A percentile compares a stretch with the other conserved stretches of the same genome.
phyloP scores from a whole-genome alignment of 2,329 filamentous ascomycete species.

The Nemania sp. region DNA sequence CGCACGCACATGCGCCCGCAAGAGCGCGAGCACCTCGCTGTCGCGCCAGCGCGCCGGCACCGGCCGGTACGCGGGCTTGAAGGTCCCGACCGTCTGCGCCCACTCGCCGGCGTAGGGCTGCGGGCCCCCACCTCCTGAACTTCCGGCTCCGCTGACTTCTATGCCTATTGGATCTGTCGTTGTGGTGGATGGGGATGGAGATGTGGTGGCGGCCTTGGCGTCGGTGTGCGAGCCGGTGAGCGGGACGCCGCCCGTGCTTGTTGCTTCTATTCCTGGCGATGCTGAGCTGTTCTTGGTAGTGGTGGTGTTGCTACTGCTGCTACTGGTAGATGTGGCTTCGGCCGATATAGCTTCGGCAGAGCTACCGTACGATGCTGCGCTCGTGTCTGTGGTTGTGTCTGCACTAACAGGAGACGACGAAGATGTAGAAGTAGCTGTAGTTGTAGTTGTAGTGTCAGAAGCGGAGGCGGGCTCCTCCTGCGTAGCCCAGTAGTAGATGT shows the following conservation, averaged over 20 bases:
- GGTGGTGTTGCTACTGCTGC: slow-evolving; percentile 14
- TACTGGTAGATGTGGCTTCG: slow-evolving; percentile 18
- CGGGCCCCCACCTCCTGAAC: no score
- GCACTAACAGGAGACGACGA: slow-evolving; percentile 29
- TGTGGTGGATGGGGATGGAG: slow-evolving; percentile 35
- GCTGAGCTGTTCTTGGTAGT: no score
- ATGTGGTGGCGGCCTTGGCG: slow-evolving; percentile 32
- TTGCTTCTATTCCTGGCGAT: no score
- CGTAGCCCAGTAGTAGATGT: slow-evolving; percentile 99
- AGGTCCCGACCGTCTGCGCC: slow-evolving; percentile 94
- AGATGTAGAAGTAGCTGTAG: slow-evolving; percentile 21
- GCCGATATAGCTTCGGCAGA: slow-evolving; percentile 25
- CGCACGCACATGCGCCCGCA: slow-evolving; percentile 79
- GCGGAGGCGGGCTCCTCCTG: slow-evolving; percentile 66
- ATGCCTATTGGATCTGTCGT: background rate
- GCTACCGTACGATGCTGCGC: slow-evolving; percentile 51
- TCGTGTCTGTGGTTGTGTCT: slow-evolving; percentile 50
- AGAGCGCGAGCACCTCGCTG: slow-evolving; percentile 74
- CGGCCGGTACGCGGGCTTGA: slow-evolving; percentile 89
- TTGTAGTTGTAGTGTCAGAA: background rate
- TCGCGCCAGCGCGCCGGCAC: slow-evolving; percentile 84
- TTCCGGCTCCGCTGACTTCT: slow-evolving; percentile 1
- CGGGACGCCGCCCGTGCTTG: slow-evolving; percentile 33
- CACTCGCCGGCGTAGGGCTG: slow-evolving; percentile 71
- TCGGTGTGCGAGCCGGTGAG: slow-evolving; percentile 33